Evolutionary conservation across 2,329 filamentous ascomycete genomes (phyloP), one percentile per base, ranked within the genome.

Genomic region (Fusarium coffeatum): DNA sequence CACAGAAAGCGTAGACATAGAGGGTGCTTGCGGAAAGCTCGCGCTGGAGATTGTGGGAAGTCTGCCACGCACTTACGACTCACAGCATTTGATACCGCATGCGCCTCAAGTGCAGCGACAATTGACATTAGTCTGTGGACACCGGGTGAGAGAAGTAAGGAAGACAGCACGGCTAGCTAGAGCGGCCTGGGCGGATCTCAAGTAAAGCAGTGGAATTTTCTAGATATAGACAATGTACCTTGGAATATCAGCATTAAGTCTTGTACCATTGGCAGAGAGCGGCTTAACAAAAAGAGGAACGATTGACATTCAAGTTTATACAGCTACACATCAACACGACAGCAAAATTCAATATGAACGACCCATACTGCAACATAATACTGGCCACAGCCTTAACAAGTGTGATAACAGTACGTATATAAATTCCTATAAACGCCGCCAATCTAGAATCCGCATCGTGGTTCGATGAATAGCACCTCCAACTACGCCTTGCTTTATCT

Each of bases 81-180:
- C 83, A 13, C 78, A 81, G 8, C 76, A 83, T 48, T 72, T 88
- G 22, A 69, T 86, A 50, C 78, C 83, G 0, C 80, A 83, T 67
- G 81, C 81, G 45, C 80, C 80, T 28, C 78, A 77, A 55, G 80
- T 87, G 45, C 79, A 83, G 63, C 79, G 84, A 6, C 81, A 86
- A 54, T 72, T 89, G 63, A 82, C 83, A 3, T 71, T 79, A 11
- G 86, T 86, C 2, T 87, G 86, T 51, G 87, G 87, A 3, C 86
- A 89, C 67, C 76, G 79, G 8, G 83, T 87, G 11, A 80, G 87
- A 46, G 85, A 86, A 64, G 80, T 88, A 46, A 81, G 87, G 48
- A 83, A 80, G 58, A 80, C 79, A 48, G 87, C 87, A 20, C 80
- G 86, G 55, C 69, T 76, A 61, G 85, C 86, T 6, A 81, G 85